Evolutionary conservation across 768 basidiomycete genomes (phyloP).

Genomic region (Rhizopogon sp.): DNA sequence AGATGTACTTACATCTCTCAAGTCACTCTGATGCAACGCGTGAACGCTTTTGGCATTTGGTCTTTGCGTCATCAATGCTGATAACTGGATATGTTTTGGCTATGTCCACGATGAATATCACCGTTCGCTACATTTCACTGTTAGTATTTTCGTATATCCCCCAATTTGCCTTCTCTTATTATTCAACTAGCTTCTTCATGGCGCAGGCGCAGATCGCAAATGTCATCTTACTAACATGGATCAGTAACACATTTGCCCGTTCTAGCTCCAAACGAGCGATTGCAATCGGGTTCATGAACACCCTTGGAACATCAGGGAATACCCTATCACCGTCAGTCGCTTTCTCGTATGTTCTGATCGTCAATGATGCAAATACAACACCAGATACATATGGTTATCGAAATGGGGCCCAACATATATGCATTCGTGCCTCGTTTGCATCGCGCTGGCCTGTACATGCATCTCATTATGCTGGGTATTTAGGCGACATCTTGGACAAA

Average conservation of each 20-base stretch:
- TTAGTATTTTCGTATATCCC: constrained; percentile 20
- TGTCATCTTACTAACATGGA: constrained; percentile 49
- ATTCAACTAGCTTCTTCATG: constrained; percentile 55
- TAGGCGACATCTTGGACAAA: constrained; percentile 31
- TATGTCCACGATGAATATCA: constrained; percentile 53
- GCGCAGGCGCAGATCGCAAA: constrained; percentile 64
- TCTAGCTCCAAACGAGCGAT: constrained; percentile 72
- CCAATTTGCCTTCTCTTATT: background rate
- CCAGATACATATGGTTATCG: constrained; percentile 57
- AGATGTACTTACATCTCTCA: background rate
- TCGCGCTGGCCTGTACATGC: constrained; percentile 43
- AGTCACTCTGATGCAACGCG: constrained; percentile 65
- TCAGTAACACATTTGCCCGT: constrained; percentile 54
- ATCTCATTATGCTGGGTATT: constrained; percentile 45
- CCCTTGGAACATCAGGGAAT: constrained; percentile 3
- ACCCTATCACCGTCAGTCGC: constrained; percentile 5
- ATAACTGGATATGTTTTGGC: constrained; percentile 62
- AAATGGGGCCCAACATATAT: constrained; percentile 64
- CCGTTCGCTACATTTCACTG: constrained; percentile 54
- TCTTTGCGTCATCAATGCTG: constrained; percentile 44
- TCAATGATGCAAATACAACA: background rate
- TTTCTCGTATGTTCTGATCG: constrained; percentile 1
- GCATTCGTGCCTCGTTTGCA: constrained; percentile 67
- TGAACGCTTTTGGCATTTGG: constrained; percentile 69
- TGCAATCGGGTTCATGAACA: constrained; percentile 4